Conservation (phyloP, 805 yeast species). For the Pichia sporocuriosa region DNA sequence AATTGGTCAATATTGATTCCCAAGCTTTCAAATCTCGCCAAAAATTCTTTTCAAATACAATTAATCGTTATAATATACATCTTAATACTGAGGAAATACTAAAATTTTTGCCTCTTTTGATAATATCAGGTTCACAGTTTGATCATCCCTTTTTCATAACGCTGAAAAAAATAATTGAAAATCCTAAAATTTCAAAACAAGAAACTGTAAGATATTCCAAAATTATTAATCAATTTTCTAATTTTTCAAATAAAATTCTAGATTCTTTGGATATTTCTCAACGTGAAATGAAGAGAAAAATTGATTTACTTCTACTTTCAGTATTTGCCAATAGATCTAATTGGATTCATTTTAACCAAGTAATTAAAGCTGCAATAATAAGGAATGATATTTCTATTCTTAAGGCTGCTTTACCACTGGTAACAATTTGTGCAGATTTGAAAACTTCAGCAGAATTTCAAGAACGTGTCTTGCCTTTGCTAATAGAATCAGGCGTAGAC, state of each 20-base stretch:
- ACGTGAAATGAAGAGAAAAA: conserved; percentile 3
- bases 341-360: conserved; percentile 11
- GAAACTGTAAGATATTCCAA: conserved; percentile 9
- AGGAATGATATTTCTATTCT: conserved; percentile 14
- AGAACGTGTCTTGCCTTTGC: conserved; percentile 13
- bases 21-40: conserved; percentile 21
- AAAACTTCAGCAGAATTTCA: conserved; percentile 9
- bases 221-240: conserved; percentile 3
- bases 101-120: conserved; percentile 21
- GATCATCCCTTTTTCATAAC: conserved; percentile 20
- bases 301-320: conserved; percentile 14
- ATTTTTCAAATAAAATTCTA: conserved; percentile 1
- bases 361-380: conserved; percentile 11
- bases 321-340: conserved; percentile 16
- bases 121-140: conserved; percentile 25
- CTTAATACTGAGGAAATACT: conserved; percentile 16
- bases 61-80: conserved; percentile 20
- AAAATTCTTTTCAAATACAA: conserved; percentile 12
- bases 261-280: neutral
- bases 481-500: conserved; percentile 5
- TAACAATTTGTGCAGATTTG: conserved; percentile 12
- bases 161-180: conserved; percentile 9
- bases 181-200: neutral
- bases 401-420: conserved; percentile 9
- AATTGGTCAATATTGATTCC: conserved; percentile 2